Evolutionary conservation across 441 rosid species (phyloP).

Genomic region (Mallotus repandus): DNA sequence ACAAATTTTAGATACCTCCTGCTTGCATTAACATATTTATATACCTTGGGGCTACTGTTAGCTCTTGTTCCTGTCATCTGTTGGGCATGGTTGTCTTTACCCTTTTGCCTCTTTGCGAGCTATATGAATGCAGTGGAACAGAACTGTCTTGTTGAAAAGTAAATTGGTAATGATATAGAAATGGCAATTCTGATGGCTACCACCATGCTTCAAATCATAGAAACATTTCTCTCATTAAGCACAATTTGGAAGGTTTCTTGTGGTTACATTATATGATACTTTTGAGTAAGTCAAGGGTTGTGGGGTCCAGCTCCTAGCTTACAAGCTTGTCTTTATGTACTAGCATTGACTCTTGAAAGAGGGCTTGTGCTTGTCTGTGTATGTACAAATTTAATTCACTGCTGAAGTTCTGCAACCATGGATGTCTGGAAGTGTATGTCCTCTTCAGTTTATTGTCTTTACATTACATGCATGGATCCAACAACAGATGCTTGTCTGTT

Average conservation of each 20-base stretch:
- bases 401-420: slow-evolving; percentile 7
- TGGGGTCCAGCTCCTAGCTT: slow-evolving; percentile 7
- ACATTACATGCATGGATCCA: neutral
- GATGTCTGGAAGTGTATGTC: slow-evolving; percentile 5
- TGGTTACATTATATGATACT: slow-evolving; percentile 2
- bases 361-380: slow-evolving; percentile 10
- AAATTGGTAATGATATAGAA: slow-evolving; percentile 4
- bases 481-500: slow-evolving; percentile 3
- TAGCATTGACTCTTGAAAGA: slow-evolving; percentile 13
- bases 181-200: slow-evolving; percentile 9
- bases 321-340: slow-evolving; percentile 9
- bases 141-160: slow-evolving; percentile 13
- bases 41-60: neutral
- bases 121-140: slow-evolving; percentile 3
- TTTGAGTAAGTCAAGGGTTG: neutral
- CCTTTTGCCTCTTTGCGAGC: slow-evolving; percentile 9
- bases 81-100: slow-evolving; percentile 6
- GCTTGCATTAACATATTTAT: neutral
- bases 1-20: neutral
- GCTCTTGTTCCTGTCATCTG: slow-evolving; percentile 16
- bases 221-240: neutral
- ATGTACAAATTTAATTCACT: neutral
- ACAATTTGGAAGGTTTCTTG: neutral
- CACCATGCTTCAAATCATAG: slow-evolving; percentile 3
- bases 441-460: slow-evolving; percentile 5